Conservation (phyloP, 2,329 filamentous ascomycete genomes). For the Cercospora sp. region DNA sequence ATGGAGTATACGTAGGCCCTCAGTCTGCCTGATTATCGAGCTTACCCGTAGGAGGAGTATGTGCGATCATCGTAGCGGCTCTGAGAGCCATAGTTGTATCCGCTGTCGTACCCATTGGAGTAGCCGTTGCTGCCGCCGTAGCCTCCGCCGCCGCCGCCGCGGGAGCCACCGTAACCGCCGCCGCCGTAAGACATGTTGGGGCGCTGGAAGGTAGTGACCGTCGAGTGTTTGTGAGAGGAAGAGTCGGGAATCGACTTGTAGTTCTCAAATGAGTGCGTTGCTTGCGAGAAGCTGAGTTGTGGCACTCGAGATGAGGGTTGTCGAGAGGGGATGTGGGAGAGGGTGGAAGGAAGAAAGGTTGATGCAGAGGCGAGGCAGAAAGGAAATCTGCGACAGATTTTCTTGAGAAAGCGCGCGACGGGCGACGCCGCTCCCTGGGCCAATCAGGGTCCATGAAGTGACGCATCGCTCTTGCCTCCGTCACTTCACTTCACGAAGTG, state of each 20-base stretch:
- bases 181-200: slow-evolving; percentile 69
- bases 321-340: background rate
- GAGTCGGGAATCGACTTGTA: background rate
- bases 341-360: slow-evolving; percentile 6
- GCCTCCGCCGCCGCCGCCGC: slow-evolving; percentile 49
- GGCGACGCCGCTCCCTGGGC: background rate
- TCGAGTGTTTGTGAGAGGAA: slow-evolving; percentile 7
- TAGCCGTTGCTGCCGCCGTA: slow-evolving; percentile 42
- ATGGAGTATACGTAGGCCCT: slow-evolving; percentile 34
- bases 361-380: slow-evolving; percentile 3
- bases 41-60: slow-evolving; percentile 49
- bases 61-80: slow-evolving; percentile 40
- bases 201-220: slow-evolving; percentile 28
- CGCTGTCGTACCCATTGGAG: slow-evolving; percentile 39
- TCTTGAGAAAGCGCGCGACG: background rate
- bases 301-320: slow-evolving; percentile 6
- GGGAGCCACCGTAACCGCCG: slow-evolving; percentile 51
- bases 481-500: background rate
- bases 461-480: background rate
- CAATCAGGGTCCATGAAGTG: background rate
- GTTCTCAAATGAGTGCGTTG: slow-evolving; percentile 7
- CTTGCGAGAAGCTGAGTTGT: slow-evolving; percentile 4
- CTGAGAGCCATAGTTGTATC: slow-evolving; percentile 49
- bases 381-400: slow-evolving; percentile 9
- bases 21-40: slow-evolving; percentile 44